A percentile compares a stretch with the other conserved stretches of the same genome.
phyloP scores from a whole-genome alignment of 805 yeast species.

The Teunomyces funiuensis region DNA sequence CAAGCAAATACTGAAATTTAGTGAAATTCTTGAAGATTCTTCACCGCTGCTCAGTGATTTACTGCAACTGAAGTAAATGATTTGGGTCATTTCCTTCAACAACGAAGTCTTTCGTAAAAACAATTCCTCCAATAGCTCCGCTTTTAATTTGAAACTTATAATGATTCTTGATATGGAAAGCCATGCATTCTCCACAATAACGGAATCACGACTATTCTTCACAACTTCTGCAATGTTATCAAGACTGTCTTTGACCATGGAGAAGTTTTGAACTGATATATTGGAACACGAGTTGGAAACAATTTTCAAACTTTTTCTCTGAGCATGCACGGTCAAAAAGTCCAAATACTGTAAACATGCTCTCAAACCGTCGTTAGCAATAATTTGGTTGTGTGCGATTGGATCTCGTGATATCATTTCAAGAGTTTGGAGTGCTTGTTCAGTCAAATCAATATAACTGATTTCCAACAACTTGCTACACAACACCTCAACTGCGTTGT shows the following conservation, averaged over 20 bases:
- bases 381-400: slow-evolving; percentile 48
- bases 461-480: slow-evolving; percentile 69
- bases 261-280: slow-evolving; percentile 45
- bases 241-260: slow-evolving; percentile 54
- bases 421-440: slow-evolving; percentile 78
- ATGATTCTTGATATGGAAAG: slow-evolving; percentile 59
- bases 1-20: slow-evolving; percentile 39
- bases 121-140: slow-evolving; percentile 46
- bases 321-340: slow-evolving; percentile 87
- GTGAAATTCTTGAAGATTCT: slow-evolving; percentile 20
- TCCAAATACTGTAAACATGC: slow-evolving; percentile 76
- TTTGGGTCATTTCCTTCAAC: slow-evolving; percentile 22
- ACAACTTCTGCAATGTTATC: slow-evolving; percentile 59
- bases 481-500: slow-evolving; percentile 65
- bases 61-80: slow-evolving; percentile 27
- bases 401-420: slow-evolving; percentile 62
- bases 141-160: slow-evolving; percentile 45
- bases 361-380: slow-evolving; percentile 59
- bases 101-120: slow-evolving; percentile 19
- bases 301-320: slow-evolving; percentile 72
- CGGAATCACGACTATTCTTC: slow-evolving; percentile 53
- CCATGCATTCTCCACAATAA: slow-evolving; percentile 65
- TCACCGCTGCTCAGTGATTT: slow-evolving; percentile 18
- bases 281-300: slow-evolving; percentile 67
- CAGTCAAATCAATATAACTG: slow-evolving; percentile 86